A percentile compares a stretch with the other conserved stretches of the same genome.
These are phyloP conservation scores for Dioscorea dumetorum DNA, from an alignment of 106 monocot species.

Conservation along the genomic window DNA sequence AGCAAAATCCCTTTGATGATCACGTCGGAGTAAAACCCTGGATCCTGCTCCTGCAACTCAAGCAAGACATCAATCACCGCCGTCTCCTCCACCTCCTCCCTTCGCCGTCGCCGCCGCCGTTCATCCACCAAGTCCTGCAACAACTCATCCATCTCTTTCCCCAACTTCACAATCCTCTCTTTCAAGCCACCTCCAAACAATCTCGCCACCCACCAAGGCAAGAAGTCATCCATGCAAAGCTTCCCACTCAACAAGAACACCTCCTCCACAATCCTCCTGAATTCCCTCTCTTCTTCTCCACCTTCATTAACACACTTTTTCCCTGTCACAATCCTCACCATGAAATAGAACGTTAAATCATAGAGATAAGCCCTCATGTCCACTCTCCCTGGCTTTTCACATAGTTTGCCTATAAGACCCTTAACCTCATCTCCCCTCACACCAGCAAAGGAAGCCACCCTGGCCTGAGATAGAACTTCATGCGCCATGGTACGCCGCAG, in stretches of 20 bases:
- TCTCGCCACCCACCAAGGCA: conserved; percentile 15
- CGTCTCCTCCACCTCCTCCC: not conserved
- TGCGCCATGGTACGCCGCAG: conserved; percentile 14
- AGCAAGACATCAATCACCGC: conserved; percentile 20
- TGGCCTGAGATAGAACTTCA: conserved; percentile 9
- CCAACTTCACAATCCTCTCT: conserved; percentile 12
- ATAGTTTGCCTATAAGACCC: not conserved
- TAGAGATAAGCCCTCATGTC: not conserved
- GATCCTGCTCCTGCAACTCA: conserved; percentile 13
- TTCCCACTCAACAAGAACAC: conserved; percentile 1
- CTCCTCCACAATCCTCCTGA: conserved; percentile 13
- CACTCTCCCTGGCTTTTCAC: too few relatives aligned
- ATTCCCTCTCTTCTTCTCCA: conserved; percentile 15
- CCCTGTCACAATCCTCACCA: conserved; percentile 26
- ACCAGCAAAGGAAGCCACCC: not conserved
- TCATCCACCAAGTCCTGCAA: conserved; percentile 26
- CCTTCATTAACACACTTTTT: conserved; percentile 17
- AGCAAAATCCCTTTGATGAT: conserved; percentile 28
- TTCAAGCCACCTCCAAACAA: conserved; percentile 3
- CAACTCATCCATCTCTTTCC: conserved; percentile 14
- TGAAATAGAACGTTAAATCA: conserved; percentile 15
- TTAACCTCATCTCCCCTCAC: conserved; percentile 12
- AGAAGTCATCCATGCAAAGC: conserved; percentile 18
- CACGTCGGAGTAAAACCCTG: conserved; percentile 24
- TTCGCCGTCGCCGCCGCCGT: not conserved